A percentile compares a stretch with the other conserved stretches of the same genome.
Evolutionary conservation across 2,329 filamentous ascomycete genomes (phyloP).

Genomic region (Penicillium sp.): DNA sequence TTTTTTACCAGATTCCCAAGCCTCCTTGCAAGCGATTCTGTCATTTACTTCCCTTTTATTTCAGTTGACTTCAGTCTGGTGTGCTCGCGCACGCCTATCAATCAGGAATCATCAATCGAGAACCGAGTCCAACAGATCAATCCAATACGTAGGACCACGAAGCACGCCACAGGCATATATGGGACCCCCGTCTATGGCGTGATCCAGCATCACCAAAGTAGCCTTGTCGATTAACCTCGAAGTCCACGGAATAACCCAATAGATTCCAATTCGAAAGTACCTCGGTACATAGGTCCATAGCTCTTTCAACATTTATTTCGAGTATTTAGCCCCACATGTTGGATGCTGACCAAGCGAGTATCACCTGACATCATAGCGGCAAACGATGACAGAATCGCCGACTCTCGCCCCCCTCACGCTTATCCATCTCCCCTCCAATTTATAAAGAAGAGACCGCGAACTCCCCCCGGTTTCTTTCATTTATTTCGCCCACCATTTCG

Average conservation of each 20-base stretch:
- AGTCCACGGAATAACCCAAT: neutral
- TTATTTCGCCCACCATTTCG: slow-evolving; percentile 53
- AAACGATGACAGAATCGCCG: slow-evolving; percentile 12
- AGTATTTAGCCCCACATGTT: too few species aligned
- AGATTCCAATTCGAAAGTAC: neutral
- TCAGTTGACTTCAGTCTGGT: slow-evolving; percentile 8
- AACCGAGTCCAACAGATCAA: neutral
- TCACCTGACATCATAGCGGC: slow-evolving; percentile 25
- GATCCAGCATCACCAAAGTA: neutral
- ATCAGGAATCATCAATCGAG: neutral
- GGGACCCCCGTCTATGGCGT: neutral
- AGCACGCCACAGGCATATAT: neutral
- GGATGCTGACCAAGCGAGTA: slow-evolving; percentile 7
- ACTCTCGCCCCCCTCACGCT: neutral
- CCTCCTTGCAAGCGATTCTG: slow-evolving; percentile 13
- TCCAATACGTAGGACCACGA: neutral
- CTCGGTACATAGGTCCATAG: neutral
- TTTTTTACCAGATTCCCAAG: slow-evolving; percentile 25
- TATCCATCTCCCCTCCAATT: neutral
- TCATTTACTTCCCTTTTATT: slow-evolving; percentile 5
- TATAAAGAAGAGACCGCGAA: slow-evolving; percentile 17
- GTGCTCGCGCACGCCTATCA: slow-evolving; percentile 1
- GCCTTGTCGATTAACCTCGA: neutral
- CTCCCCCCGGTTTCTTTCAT: slow-evolving; percentile 24
- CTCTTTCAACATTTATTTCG: too few species aligned